Evolutionary conservation across 2,329 filamentous ascomycete species (phyloP), one percentile per base, ranked within the genome.

Genomic region (Alternaria tenuissima): DNA sequence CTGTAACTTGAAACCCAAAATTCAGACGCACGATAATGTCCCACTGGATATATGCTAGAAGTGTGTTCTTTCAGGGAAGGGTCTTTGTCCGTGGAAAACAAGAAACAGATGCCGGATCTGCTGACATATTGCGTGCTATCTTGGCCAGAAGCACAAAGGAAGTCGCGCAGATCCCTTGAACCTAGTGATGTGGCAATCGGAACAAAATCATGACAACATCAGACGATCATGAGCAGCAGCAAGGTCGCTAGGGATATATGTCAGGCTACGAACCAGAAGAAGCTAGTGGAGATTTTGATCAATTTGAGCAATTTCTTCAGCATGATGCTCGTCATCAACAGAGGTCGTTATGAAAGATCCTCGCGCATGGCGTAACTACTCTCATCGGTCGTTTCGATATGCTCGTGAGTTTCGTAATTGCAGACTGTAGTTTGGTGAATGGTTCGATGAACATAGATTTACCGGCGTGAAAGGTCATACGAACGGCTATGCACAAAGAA

Each of bases 21-120:
- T 4, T 5, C 12, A 24, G 28, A 11, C 14, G 14, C 7, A 16
- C 18, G 20, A 43, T 14, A 20, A 7, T 36, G 14, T 2, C 5
- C 11, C 26, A 28, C 41, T 24, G 12, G 30, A 51, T 39, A 51
- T 59, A 56, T 12, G 22, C 16, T 18, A 18, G 7, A 8, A 16
- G 22, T 30, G 14, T 26, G 7, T 41, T 39, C 52, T 59, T 52
- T 39, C 24, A 57, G 14, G n/a, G 18, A 41, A 26, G 38, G 7
- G 30, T 34, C 53, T 44, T 57, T 57, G 53, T 52, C 11, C 16
- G 4, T 18, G 6, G 9, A 18, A 14, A 22, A 57, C 53, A 57
- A 57, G 32, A 46, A 26, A 12, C 7, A 42, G 14, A 28, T 32
- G 41, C 53, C 41, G 46, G 34, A 42, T 57, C 34, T 38, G 41